Conservation (phyloP, 192 early-diverging fungal species). For the Thamnidium elegans region DNA sequence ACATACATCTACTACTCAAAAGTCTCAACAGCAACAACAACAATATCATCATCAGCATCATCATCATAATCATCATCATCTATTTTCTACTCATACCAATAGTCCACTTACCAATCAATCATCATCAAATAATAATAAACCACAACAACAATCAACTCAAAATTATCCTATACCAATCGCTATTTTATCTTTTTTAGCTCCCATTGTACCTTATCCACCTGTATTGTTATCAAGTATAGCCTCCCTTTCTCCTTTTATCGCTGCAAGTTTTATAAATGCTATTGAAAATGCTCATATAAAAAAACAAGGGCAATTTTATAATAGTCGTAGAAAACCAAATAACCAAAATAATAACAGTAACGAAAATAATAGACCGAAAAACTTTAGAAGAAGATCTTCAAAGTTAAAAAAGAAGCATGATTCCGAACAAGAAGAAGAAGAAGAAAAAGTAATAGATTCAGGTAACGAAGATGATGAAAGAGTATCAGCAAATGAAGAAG, state of each 20-base stretch:
- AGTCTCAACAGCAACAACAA: background rate
- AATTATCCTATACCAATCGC: conserved; percentile 38
- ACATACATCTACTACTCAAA: conserved; percentile 21
- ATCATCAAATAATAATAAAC: background rate
- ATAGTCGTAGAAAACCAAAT: background rate
- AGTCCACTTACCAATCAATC: background rate
- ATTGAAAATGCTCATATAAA: conserved; percentile 14
- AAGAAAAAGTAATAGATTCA: background rate
- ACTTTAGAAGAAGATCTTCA: background rate
- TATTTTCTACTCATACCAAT: background rate
- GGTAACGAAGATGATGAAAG: background rate
- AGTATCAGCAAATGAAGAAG: background rate
- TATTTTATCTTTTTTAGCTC: conserved; percentile 52
- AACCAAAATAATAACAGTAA: background rate
- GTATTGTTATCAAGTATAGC: conserved; percentile 38
- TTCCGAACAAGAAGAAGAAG: background rate
- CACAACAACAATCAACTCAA: background rate
- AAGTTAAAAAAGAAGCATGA: background rate
- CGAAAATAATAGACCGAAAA: no score
- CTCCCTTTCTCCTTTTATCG: conserved; percentile 45
- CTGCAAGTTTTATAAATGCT: conserved; percentile 37
- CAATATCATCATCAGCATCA: background rate
- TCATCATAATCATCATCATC: background rate
- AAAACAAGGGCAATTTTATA: conserved; percentile 18
- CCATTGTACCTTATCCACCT: conserved; percentile 50